phyloP scores from a whole-genome alignment of 2,329 filamentous ascomycete species.

The Gnomoniopsis sp. region DNA sequence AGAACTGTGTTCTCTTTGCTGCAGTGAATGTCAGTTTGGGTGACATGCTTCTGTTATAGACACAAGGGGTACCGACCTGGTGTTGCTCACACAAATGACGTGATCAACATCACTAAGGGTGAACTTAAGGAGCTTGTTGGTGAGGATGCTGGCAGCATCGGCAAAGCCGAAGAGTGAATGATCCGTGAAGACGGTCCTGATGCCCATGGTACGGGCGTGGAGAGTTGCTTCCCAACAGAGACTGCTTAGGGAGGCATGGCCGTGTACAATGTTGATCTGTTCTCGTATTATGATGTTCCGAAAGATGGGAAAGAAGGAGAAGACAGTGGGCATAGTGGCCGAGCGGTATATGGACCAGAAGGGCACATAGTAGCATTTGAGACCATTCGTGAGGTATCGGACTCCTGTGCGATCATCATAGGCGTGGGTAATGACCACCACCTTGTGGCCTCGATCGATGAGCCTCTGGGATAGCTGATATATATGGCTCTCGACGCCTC shows the following conservation, averaged over 20 bases:
- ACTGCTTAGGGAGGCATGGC: constrained; percentile 90
- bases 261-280: constrained; percentile 94
- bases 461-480: constrained; percentile 97
- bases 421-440: constrained; percentile 94
- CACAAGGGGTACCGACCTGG: constrained; percentile 61
- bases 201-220: constrained; percentile 91
- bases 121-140: constrained; percentile 96
- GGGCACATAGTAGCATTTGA: constrained; percentile 97
- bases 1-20: constrained; percentile 98
- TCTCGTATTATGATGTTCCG: constrained; percentile 94
- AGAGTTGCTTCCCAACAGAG: constrained; percentile 93
- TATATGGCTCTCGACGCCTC: constrained; percentile 96
- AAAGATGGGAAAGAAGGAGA: constrained; percentile 98
- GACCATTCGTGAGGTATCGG: constrained; percentile 91
- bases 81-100: constrained; percentile 97
- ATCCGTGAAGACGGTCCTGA: constrained; percentile 95
- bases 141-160: constrained; percentile 90
- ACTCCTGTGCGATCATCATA: constrained; percentile 89
- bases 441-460: constrained; percentile 95
- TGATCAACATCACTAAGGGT: constrained; percentile 95
- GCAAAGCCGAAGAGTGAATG: constrained; percentile 97
- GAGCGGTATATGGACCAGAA: constrained; percentile 95
- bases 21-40: constrained; percentile 21
- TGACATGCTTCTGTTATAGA: not conserved
- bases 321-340: constrained; percentile 91